phyloP scores from a whole-genome alignment of 2,329 filamentous ascomycete species.

The Trichophyton mentagrophytes region DNA sequence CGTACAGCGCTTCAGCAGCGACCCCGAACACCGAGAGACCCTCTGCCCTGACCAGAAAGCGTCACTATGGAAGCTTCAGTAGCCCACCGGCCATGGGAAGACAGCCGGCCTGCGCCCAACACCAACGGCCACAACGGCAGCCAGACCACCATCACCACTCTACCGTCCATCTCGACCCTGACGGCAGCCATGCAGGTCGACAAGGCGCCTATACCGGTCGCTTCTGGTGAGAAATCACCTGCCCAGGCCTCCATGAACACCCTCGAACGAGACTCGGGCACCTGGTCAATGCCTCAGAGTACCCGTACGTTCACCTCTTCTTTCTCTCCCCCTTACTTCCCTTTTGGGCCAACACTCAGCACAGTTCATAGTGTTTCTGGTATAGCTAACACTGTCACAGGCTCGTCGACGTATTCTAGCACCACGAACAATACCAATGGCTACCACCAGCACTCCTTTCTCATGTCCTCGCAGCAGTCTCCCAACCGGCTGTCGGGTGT shows the following conservation, averaged over 20 bases:
- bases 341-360: neutral
- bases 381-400: constrained; percentile 16
- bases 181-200: constrained; percentile 32
- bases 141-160: constrained; percentile 32
- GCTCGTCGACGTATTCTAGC: constrained; percentile 39
- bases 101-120: constrained; percentile 14
- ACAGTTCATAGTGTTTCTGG: neutral
- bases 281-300: constrained; percentile 48
- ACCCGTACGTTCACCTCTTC: constrained; percentile 34
- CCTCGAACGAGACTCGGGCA: constrained; percentile 45
- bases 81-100: constrained; percentile 35
- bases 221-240: constrained; percentile 29
- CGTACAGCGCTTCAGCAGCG: too few species aligned
- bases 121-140: constrained; percentile 24
- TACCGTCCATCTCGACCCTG: constrained; percentile 37
- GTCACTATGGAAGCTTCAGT: constrained; percentile 17
- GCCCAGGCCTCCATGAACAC: constrained; percentile 33
- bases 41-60: too few species aligned
- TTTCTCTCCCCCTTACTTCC: neutral
- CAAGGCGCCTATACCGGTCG: constrained; percentile 14
- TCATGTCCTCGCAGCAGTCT: constrained; percentile 34
- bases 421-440: constrained; percentile 31
- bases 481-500: constrained; percentile 30
- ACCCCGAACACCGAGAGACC: too few species aligned
- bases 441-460: constrained; percentile 33